Evolutionary conservation across 805 yeast species (phyloP), one percentile per base, ranked within the genome.

Genomic region (Ogataea trehalophila): DNA sequence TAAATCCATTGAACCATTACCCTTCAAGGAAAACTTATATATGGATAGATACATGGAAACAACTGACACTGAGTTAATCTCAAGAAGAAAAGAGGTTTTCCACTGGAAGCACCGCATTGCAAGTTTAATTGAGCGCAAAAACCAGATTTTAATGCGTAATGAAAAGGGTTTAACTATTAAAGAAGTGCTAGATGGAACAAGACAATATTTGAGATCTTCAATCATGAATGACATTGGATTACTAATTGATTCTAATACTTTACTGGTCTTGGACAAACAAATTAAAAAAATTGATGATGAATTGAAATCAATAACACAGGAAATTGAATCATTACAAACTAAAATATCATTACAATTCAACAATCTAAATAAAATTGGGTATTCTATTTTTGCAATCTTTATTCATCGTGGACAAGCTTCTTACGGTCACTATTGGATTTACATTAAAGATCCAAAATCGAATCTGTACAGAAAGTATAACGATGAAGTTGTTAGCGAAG

Each of bases 351-450:
- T 65, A 31, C 94, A 86, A 55, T 94, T 87, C 61, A 72, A 73
- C 17, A 71, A 72, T 7, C 78, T 85, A 67, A 76, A 74, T 43
- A 67, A 74, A 42, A 75, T 83, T 29, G 95, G 91, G 0, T 94
- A 92, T 66, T 75, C 87, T 0, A 74, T 94, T 13, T 92, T 91
- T 69, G 95, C 98, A 0, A 83, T 92, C 6, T 94, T 94, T 61
- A 89, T 94, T 42, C 99, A 94, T 65, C 73, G 97, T 43, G 99
- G 99, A 6, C 95, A 90, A 59, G 98, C 97, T 0, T 83, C 89
- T 44, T 92, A 87, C 61, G 99, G 99, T 2, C 99, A 94, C 66
- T 94, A 94, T 66, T 94, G 98, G 97, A 79, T 92, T 16, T 94
- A 92, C 62, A 91, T 94, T 52, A 80, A 79, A 49, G 98, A 94